Percentiles rank a stretch among this genome's conserved stretches.
Evolutionary conservation across 108 stramenopile species (phyloP).

Genomic region (Epithemia pelagica): DNA sequence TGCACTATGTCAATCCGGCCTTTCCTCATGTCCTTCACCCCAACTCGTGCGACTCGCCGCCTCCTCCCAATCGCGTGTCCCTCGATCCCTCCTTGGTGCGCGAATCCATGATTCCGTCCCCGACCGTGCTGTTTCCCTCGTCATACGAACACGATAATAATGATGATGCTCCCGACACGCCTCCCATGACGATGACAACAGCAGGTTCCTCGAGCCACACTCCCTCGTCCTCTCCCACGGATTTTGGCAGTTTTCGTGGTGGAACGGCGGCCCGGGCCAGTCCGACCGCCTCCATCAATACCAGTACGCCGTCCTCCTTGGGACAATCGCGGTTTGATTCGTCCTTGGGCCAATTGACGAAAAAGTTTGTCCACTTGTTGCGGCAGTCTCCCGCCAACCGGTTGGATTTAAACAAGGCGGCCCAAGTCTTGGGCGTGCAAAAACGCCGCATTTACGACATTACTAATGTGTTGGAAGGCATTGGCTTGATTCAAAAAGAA

Average conservation of each 20-base stretch:
- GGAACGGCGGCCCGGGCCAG: conserved; percentile 8
- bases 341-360: conserved; percentile 84
- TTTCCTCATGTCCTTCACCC: conserved; percentile 19
- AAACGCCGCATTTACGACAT: conserved; percentile 94
- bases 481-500: conserved; percentile 80
- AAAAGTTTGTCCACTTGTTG: conserved; percentile 83
- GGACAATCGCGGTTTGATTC: conserved; percentile 70
- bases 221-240: conserved; percentile 2
- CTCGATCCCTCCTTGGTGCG: neutral
- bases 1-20: conserved; percentile 37
- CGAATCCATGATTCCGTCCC: neutral
- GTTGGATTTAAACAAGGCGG: conserved; percentile 90
- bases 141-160: neutral
- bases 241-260: neutral
- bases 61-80: neutral
- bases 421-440: conserved; percentile 73
- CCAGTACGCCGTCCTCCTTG: conserved; percentile 30
- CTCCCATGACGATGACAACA: neutral
- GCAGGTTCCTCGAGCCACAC: neutral
- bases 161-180: neutral
- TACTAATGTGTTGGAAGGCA: conserved; percentile 93
- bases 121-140: too few species aligned
- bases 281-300: conserved; percentile 12
- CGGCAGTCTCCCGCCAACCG: conserved; percentile 36
- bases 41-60: neutral